Base-by-base conservation (phyloP, 2,329 filamentous ascomycete species). In the Pseudocercospora fuligena region DNA sequence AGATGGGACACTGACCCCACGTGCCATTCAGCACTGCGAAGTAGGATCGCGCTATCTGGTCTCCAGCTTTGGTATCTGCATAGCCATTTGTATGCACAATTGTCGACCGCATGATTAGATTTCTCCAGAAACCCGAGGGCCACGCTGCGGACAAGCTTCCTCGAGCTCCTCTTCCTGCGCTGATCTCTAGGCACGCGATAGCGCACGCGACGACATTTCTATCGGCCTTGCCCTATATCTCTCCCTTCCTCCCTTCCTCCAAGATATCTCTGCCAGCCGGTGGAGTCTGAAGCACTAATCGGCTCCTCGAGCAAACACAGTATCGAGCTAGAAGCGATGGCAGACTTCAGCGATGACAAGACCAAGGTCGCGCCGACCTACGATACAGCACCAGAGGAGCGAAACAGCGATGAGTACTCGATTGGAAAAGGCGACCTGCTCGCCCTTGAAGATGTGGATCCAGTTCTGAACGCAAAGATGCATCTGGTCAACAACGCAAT, bases 401-500 rank as follows among this genome's bases (percentile, higher is more conserved):
- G 36, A 49, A 14, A 56, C 43, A 61, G 58, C 64, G 73, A 74
- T 60, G 70, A 71, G 14, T 23, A 61, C 40, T 72, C 71, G 21
- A 29, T 75, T n/a, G 57, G 63, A 16, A 81, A 80, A 61, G 78
- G 76, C 49, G 88, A 90, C 71, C 78, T 90, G 25, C 81, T 90
- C 14, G 82, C 81, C 4, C 78, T 83, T 62, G 85, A 90, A 76
- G 82, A 86, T 72, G 78, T 86, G 29, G 88, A 91, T 73, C 86
- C 87, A 4, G 87, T 85, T 1, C 78, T 91, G 53, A 86, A 87
- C 71, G 84, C 84, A 47, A 91, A 91, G 76, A 91, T 91, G 88
- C 84, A 88, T 71, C 80, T 91, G 29, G 85, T 91, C 66, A 92
- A 91, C 74, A 85, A 91, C 76, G 87, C 83, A 3, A 85, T 86